Evolutionary conservation across 2,329 filamentous ascomycete species (phyloP), one percentile per base, ranked within the genome.

Genomic region (Cercospora sp.): DNA sequence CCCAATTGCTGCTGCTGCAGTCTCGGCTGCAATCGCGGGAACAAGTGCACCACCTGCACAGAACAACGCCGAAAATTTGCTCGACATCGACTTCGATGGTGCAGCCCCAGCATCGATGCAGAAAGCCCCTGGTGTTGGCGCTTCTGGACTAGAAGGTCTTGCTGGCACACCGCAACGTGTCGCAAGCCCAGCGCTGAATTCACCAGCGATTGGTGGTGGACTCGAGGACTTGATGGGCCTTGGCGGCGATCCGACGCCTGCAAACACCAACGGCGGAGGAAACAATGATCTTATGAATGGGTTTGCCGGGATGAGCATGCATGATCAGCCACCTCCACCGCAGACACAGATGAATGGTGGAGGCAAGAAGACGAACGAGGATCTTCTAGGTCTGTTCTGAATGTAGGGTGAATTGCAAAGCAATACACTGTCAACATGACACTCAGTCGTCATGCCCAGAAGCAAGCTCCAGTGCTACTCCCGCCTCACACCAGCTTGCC

Each of bases 51-150:
- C 73, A 28, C 61, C 69, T n/a, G 77, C 86, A 6, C 90, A 93
- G 78, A 91, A 82, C 82, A 97, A 97, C 75, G 87, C 94, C 72
- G 95, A 99, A 81, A 99, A 98, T 79, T 85, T 99, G 21, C 86
- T 99, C 66, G 95, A 99, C 76, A 97, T 97, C 75, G 93, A 97
- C 80, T 97, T 97, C 77, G 95, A 98, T 77, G 95, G 94, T 28
- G 91, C 92, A 2, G 94, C 91, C 2, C 94, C 94, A 3, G 94
- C 95, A n/a, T 94, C 92, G 12, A 86, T 92, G 62, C 91, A 94
- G 72, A 87, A 87, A 65, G 84, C 88, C 70, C 86, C 88, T 16
- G 74, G 79, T n/a, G 78, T 76, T 57, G 82, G 84, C 57, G 71
- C 82, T 18, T 84, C 82, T 13, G 84, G 84, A 53, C 76, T 88